A percentile compares a stretch with the other conserved stretches of the same genome.
These are phyloP conservation scores for Wallacemonas sp. DNA, from an alignment of 208 protist species.

Conservation along the genomic window DNA sequence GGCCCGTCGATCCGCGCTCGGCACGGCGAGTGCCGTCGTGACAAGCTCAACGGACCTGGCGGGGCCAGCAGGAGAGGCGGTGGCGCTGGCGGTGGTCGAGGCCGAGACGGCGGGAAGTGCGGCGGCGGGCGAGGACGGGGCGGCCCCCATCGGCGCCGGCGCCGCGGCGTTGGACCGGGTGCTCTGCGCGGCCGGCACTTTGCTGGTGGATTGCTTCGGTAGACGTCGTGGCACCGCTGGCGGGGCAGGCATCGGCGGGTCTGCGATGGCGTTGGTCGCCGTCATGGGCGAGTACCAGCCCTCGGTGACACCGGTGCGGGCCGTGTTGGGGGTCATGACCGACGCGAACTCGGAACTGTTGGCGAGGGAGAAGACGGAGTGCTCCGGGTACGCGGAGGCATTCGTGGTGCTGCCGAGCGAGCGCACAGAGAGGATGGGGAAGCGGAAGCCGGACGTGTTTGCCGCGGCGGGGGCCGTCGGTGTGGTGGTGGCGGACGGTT, in stretches of 20 bases:
- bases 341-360: slow-evolving; percentile 9
- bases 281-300: slow-evolving; percentile 12
- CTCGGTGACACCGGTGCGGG: slow-evolving; percentile 7
- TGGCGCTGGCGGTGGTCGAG: too few relatives aligned
- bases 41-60: too few relatives aligned
- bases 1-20: too few relatives aligned
- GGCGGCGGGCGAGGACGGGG: too few relatives aligned
- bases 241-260: too few relatives aligned
- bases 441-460: slow-evolving; percentile 2
- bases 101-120: too few relatives aligned
- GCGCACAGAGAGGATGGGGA: slow-evolving; percentile 1
- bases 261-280: not conserved
- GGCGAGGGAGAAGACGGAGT: not conserved
- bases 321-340: slow-evolving; percentile 5
- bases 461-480: not conserved
- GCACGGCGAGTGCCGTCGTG: too few relatives aligned
- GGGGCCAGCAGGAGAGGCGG: too few relatives aligned
- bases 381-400: not conserved
- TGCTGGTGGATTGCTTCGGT: not conserved
- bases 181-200: not conserved
- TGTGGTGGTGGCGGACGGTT: slow-evolving; percentile 14
- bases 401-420: slow-evolving; percentile 11
- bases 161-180: not conserved
- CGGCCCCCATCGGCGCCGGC: too few relatives aligned
- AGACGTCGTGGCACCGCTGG: too few relatives aligned